Base-by-base conservation (phyloP, 78 protist species). In the Polysphondylium violaceum region DNA sequence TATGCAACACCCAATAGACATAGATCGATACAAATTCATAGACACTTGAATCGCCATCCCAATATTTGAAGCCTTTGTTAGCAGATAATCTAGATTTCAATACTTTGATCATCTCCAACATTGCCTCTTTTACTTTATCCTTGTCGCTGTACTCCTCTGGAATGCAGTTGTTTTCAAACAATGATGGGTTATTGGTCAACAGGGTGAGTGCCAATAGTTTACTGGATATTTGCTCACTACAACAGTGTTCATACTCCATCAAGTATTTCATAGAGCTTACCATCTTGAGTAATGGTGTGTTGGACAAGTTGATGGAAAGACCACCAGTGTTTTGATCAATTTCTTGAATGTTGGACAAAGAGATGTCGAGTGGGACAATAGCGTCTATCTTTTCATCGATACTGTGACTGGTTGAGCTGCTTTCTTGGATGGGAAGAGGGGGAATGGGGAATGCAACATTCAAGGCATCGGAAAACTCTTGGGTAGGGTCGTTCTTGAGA, bases 401-500 rank as follows among this genome's bases (percentile, higher is more conserved):
- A 23, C 27, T 12, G 27, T 68, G 16, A 17, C 27, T 68, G 2
- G 36, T 68, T 1, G 76, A 33, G n/a, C 38, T 55, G 2, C 78
- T 55, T 41, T 79, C 89, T 2, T 55, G 12, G 25, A 40, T 33
- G 8, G 76, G n/a, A 3, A 69, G 38, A 4, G 89, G 68, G 29
- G 36, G 31, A 40, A 79, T 40, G 38, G 89, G 89, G 58, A 79
- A 53, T 72, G 64, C 74, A 23, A 79, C 64, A 27, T 71, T 47
- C 0, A 79, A 29, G 31, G 89, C 89, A 67, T 79, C 89, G 40
- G 76, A 53, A 29, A 79, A 51, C 41, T 79, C 89, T 51, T 53
- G 69, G 8, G 33, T 17, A 12, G 8, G 50, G 16, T 31, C 53
- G 3, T 50, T 38, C 14, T 35, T 19, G 27, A 50, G 23, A 2